Percentiles rank a stretch among this genome's conserved stretches.
phyloP scores from a whole-genome alignment of 179 eudicot species.

The Amaranthus tricolor region DNA sequence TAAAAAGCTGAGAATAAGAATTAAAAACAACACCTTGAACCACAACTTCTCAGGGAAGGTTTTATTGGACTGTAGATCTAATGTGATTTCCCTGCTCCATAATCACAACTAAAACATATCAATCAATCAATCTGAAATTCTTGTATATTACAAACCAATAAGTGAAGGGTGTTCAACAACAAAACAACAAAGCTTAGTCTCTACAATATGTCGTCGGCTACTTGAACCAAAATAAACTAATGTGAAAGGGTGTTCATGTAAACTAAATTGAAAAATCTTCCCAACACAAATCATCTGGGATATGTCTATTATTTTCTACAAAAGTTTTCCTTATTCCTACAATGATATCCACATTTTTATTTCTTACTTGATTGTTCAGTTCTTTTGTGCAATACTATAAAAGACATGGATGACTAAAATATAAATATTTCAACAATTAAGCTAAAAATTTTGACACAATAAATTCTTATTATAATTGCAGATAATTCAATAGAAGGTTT shows the following conservation, averaged over 20 bases:
- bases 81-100: conserved; percentile 46
- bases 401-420: not conserved
- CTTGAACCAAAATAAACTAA: too few relatives aligned
- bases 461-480: not conserved
- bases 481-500: not conserved
- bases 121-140: not conserved
- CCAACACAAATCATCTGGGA: not conserved
- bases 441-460: not conserved
- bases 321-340: not conserved
- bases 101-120: not conserved
- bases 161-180: too few relatives aligned
- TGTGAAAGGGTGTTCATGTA: not conserved
- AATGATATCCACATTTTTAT: not conserved
- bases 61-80: conserved; percentile 40
- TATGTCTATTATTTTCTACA: not conserved
- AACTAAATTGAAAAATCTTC: not conserved
- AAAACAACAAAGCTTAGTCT: too few relatives aligned
- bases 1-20: not conserved
- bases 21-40: conserved; percentile 51
- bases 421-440: not conserved
- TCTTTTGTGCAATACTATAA: not conserved
- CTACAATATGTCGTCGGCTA: too few relatives aligned
- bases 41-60: conserved; percentile 62
- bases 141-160: not conserved
- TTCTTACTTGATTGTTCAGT: not conserved